Evolutionary conservation across 1,139 yeast genomes (phyloP).

Genomic region (Scheffersomyces quercinus): DNA sequence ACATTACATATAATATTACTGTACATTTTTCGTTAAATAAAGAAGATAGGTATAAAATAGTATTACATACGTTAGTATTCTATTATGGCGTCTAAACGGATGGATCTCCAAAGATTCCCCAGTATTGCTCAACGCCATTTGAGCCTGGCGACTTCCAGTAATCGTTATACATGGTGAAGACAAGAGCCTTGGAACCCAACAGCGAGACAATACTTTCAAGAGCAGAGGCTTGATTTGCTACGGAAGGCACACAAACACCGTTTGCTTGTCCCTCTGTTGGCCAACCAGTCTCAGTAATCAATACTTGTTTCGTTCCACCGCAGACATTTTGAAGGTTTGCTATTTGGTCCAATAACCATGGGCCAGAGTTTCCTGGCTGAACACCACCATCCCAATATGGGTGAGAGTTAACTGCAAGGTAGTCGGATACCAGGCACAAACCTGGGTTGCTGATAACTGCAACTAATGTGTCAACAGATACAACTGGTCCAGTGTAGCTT

Average conservation of each 20-base stretch:
- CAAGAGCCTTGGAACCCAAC: constrained; percentile 57
- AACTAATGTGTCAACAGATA: constrained; percentile 76
- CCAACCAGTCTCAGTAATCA: constrained; percentile 82
- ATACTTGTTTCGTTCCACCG: constrained; percentile 56
- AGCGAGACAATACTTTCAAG: constrained; percentile 53
- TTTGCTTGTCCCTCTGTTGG: constrained; percentile 67
- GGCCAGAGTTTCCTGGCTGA: constrained; percentile 65
- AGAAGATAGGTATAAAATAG: neutral
- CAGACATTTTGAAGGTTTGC: constrained; percentile 66
- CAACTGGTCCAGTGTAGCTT: constrained; percentile 69
- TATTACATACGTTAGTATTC: neutral
- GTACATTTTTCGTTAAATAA: neutral
- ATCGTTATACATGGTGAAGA: constrained; percentile 75
- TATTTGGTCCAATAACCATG: constrained; percentile 68
- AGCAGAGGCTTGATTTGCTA: constrained; percentile 61
- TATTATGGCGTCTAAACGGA: constrained; percentile 1
- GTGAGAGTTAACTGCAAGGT: constrained; percentile 80
- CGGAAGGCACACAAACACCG: constrained; percentile 73
- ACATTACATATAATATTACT: neutral
- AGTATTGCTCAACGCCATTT: constrained; percentile 67
- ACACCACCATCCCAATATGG: constrained; percentile 78
- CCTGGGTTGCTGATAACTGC: constrained; percentile 73
- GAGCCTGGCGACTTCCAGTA: constrained; percentile 76
- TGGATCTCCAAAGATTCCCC: constrained; percentile 49
- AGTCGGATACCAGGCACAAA: constrained; percentile 70